Conservation (phyloP, 352 stramenopile genomes). For the Phytophthora constricta region DNA sequence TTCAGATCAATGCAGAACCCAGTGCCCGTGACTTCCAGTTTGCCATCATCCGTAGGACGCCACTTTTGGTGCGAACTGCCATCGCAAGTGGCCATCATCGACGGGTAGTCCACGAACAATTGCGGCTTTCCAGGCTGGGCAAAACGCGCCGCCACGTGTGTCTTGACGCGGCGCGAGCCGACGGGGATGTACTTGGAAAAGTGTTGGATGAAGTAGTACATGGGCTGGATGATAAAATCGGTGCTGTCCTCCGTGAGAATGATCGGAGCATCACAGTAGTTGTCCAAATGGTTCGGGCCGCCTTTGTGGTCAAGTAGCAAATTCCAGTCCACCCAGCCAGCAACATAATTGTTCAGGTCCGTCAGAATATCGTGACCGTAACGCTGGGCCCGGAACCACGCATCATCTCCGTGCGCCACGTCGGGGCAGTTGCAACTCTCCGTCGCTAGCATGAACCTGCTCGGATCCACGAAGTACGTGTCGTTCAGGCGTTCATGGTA, state of each 20-base stretch:
- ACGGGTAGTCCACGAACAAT: constrained; percentile 68
- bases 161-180: constrained; percentile 73
- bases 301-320: constrained; percentile 87
- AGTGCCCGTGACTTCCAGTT: constrained; percentile 71
- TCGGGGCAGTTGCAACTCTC: constrained; percentile 84
- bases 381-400: constrained; percentile 87
- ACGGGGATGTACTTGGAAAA: constrained; percentile 89
- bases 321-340: constrained; percentile 95
- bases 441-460: constrained; percentile 72
- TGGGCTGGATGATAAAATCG: constrained; percentile 83
- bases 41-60: constrained; percentile 65
- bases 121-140: constrained; percentile 64
- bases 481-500: constrained; percentile 83
- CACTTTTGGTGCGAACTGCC: constrained; percentile 67
- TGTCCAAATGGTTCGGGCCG: constrained; percentile 68
- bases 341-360: constrained; percentile 89
- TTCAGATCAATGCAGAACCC: constrained; percentile 68
- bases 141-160: constrained; percentile 56
- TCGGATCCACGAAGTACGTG: constrained; percentile 75
- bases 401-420: constrained; percentile 58
- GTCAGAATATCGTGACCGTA: constrained; percentile 92
- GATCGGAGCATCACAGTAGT: constrained; percentile 80
- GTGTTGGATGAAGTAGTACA: constrained; percentile 93
- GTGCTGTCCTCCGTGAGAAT: constrained; percentile 72
- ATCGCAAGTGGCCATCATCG: constrained; percentile 68